Evolutionary conservation across 352 stramenopile genomes (phyloP), one percentile per base, ranked within the genome.

Genomic region (Phytophthora tentaculata): DNA sequence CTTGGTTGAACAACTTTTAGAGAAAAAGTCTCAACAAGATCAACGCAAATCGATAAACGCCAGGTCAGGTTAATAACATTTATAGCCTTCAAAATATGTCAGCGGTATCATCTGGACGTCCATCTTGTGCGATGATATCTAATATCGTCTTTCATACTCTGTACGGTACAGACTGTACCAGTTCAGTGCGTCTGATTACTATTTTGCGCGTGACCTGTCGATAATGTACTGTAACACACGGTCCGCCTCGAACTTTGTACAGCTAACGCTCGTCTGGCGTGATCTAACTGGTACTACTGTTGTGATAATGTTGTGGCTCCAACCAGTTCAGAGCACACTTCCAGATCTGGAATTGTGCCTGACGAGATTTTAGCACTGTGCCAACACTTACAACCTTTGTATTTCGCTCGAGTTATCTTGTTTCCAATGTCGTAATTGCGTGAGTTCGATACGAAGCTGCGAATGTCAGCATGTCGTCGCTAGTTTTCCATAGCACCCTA

Each of bases 371-470:
- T n/a, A 69, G 7, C 29, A 47, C 32, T 28, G 43, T 54, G 1
- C 66, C 66, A 7, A 73, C 6, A 28, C 45, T 29, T 14, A 73
- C 0, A 43, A 54, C 28, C 2, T 5, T 28, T 58, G 20, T 19
- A 1, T 19, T 9, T 49, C 24, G 12, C 9, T 32, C 28, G n/a
- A 2, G 3, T 22, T 14, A 12, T 13, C 6, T 37, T 24, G 16
- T 0, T 24, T 52, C 3, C 43, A 24, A 2, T 5, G 8, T 1
- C 61, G 58, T 0, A 50, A 47, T 4, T 53, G 39, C 2, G 48
- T 64, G 12, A 73, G 59, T 23, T 73, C 66, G 53, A 35, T 69
- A 73, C 3, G 60, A 69, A 12, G 50, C n/a, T 16, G 47, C 66
- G 48, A 73, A 73, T 7, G 49, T 64, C 1, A 56, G 10, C 37